Percentiles rank a stretch among this genome's conserved stretches.
Conservation (phyloP, 495 filamentous ascomycete species). For the Penicillium tannophilum region DNA sequence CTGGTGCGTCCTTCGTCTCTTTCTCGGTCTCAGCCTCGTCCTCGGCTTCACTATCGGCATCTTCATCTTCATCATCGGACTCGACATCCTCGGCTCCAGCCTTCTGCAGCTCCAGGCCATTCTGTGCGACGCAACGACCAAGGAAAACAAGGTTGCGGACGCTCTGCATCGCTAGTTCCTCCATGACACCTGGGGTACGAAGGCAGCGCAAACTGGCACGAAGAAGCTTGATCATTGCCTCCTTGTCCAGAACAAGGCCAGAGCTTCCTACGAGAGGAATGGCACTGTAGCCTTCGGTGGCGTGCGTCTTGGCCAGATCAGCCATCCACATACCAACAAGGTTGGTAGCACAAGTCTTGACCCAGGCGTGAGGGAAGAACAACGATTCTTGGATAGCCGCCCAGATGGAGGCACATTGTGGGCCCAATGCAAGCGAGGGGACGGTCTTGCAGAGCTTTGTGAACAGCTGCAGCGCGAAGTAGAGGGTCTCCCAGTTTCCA, state of each 20-base stretch:
- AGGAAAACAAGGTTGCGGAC: slow-evolving; percentile 80
- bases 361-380: slow-evolving; percentile 69
- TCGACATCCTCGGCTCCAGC: slow-evolving; percentile 39
- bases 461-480: slow-evolving; percentile 69
- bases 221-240: slow-evolving; percentile 67
- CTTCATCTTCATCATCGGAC: slow-evolving; percentile 44
- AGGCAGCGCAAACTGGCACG: slow-evolving; percentile 66
- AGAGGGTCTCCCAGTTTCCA: slow-evolving; percentile 77
- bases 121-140: slow-evolving; percentile 65
- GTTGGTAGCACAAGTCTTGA: slow-evolving; percentile 75
- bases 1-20: slow-evolving; percentile 26
- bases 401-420: slow-evolving; percentile 65
- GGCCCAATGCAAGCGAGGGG: slow-evolving; percentile 60
- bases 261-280: slow-evolving; percentile 69
- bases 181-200: slow-evolving; percentile 62
- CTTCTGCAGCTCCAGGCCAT: slow-evolving; percentile 54
- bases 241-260: slow-evolving; percentile 65
- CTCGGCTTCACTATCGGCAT: slow-evolving; percentile 45
- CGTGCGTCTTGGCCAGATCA: slow-evolving; percentile 69
- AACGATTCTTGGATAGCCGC: slow-evolving; percentile 62
- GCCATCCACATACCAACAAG: slow-evolving; percentile 77
- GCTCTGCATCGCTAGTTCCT: slow-evolving; percentile 69
- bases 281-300: slow-evolving; percentile 47
- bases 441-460: slow-evolving; percentile 67
- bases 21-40: slow-evolving; percentile 46